phyloP scores from a whole-genome alignment of 768 basidiomycete genomes.

The Royoungia palumana region DNA sequence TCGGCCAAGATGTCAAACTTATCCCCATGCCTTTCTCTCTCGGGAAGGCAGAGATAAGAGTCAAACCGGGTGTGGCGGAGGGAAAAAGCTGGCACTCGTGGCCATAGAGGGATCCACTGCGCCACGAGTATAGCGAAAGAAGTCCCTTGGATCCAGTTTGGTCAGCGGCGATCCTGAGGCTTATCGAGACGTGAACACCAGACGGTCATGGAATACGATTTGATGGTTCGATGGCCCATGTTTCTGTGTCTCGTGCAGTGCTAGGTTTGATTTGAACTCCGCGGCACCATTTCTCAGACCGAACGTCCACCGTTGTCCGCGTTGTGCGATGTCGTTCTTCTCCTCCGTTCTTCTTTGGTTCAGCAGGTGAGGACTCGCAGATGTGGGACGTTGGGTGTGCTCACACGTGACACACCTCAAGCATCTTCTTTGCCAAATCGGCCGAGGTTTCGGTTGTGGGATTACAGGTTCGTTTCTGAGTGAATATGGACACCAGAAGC shows the following conservation, averaged over 20 bases:
- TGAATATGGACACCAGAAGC: not conserved
- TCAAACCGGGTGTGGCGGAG: no score
- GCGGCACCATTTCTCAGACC: constrained; percentile 7
- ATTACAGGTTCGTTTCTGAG: constrained; percentile 54
- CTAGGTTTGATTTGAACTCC: constrained; percentile 14
- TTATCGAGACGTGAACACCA: no score
- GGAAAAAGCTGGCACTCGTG: no score
- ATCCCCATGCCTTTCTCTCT: no score
- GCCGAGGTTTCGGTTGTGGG: constrained; percentile 92
- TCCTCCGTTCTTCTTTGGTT: constrained; percentile 58
- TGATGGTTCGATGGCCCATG: no score
- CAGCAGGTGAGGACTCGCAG: constrained; percentile 36
- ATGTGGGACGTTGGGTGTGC: not conserved
- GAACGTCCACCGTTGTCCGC: not conserved
- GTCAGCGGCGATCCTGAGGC: no score
- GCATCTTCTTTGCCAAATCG: constrained; percentile 82
- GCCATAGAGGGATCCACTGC: no score
- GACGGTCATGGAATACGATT: no score
- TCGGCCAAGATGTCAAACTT: not conserved
- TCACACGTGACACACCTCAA: constrained; percentile 21
- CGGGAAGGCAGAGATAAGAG: no score
- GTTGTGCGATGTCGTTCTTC: constrained; percentile 44
- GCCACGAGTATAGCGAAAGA: no score
- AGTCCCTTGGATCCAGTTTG: no score
- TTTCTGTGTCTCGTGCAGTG: no score